Percentiles rank a stretch among this genome's conserved stretches.
Conservation (phyloP, 768 basidiomycete genomes). For the Cantharellus anzutake region DNA sequence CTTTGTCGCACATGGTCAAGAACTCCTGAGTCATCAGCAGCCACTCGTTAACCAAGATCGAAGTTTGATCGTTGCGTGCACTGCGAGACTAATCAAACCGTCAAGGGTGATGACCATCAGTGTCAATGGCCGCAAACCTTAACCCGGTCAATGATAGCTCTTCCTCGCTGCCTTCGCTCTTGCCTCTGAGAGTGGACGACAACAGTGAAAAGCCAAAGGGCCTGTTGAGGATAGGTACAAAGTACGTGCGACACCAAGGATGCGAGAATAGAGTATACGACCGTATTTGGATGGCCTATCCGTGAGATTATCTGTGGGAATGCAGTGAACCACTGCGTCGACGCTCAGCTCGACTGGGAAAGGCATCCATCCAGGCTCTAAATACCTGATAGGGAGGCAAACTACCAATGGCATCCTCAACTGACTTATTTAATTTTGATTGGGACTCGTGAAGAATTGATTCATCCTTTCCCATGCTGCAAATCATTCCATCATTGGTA, state of each 20-base stretch:
- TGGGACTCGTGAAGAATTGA: background rate
- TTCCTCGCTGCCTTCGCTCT: slow-evolving; percentile 41
- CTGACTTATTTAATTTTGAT: slow-evolving; percentile 33
- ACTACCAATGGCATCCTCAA: slow-evolving; percentile 34
- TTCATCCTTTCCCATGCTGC: no score
- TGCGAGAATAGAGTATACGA: slow-evolving; percentile 40
- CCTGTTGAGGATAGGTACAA: slow-evolving; percentile 72
- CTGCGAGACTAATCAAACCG: no score
- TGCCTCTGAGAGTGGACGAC: slow-evolving; percentile 67
- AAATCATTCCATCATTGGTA: no score
- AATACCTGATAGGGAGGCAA: slow-evolving; percentile 67
- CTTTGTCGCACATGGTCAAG: slow-evolving; percentile 42
- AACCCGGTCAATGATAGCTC: slow-evolving; percentile 34
- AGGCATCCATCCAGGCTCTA: background rate
- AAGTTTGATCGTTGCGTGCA: slow-evolving; percentile 20
- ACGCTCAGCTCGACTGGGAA: background rate
- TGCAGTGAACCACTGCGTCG: slow-evolving; percentile 72
- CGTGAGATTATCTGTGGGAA: slow-evolving; percentile 95
- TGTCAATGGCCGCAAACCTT: slow-evolving; percentile 23
- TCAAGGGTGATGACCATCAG: background rate
- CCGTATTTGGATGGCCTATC: slow-evolving; percentile 51
- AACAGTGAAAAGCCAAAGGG: slow-evolving; percentile 80
- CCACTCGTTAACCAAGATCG: slow-evolving; percentile 33
- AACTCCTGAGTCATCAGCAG: slow-evolving; percentile 49
- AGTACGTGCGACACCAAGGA: slow-evolving; percentile 55